Evolutionary conservation across 148 eudicot species (phyloP).

Genomic region (Diospyros kaki): DNA sequence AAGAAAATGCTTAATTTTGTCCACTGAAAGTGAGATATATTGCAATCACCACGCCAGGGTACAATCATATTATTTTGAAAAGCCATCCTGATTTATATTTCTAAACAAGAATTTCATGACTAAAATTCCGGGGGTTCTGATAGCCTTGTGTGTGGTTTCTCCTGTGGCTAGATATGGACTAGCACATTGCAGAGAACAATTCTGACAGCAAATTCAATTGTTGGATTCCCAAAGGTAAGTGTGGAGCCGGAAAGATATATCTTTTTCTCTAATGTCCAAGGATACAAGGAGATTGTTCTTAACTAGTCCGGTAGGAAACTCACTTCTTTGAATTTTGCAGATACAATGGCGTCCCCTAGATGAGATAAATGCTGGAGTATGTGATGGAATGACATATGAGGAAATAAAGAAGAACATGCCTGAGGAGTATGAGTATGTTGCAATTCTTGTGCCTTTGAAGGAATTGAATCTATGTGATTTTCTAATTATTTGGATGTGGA

Average conservation of each 20-base stretch:
- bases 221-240: slow-evolving; percentile 91
- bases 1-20: not conserved
- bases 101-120: not conserved
- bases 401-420: slow-evolving; percentile 97
- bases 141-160: slow-evolving; percentile 6
- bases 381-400: slow-evolving; percentile 96
- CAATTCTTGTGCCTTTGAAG: not conserved
- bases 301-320: slow-evolving; percentile 6
- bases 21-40: not conserved
- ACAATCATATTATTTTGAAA: not conserved
- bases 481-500: not conserved
- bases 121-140: slow-evolving; percentile 5
- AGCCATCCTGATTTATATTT: not conserved
- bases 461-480: not conserved
- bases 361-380: slow-evolving; percentile 92
- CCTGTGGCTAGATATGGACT: slow-evolving; percentile 73
- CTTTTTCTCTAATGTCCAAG: not conserved
- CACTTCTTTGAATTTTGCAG: slow-evolving; percentile 26
- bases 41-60: not conserved
- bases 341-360: slow-evolving; percentile 99
- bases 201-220: slow-evolving; percentile 74
- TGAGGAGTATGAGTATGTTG: slow-evolving; percentile 83
- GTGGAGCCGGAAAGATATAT: not conserved
- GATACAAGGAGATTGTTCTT: not conserved
- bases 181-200: slow-evolving; percentile 97